Evolutionary conservation across 2,329 filamentous ascomycete genomes (phyloP).

Genomic region (Colletotrichum cereale): DNA sequence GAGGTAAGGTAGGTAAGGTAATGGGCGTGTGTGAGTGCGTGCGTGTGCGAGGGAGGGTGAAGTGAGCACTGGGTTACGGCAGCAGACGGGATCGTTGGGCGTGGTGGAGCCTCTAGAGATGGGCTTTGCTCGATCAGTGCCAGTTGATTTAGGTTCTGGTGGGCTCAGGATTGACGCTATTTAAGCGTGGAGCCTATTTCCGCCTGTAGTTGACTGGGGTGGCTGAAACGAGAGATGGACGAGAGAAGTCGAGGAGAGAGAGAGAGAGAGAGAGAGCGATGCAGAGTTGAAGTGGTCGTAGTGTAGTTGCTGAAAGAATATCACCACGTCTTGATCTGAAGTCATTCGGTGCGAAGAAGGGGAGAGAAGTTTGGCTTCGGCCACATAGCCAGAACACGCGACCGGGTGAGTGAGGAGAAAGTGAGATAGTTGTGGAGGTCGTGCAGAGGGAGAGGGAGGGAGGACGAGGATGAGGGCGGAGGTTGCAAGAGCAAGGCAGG

Average conservation of each 20-base stretch:
- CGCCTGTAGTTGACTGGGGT: conserved; percentile 40
- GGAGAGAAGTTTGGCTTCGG: background rate
- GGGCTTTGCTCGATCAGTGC: conserved; percentile 40
- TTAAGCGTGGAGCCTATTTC: conserved; percentile 42
- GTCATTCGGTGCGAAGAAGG: background rate
- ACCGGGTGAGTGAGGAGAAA: conserved; percentile 4
- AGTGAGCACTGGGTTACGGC: conserved; percentile 25
- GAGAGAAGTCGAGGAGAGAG: conserved; percentile 7
- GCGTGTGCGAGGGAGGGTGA: conserved; percentile 21
- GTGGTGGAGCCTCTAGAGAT: conserved; percentile 38
- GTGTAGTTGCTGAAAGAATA: background rate
- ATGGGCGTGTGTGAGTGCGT: conserved; percentile 24
- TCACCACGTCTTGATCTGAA: background rate
- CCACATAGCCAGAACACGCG: background rate
- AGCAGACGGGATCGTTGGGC: conserved; percentile 40
- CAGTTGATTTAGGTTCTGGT: conserved; percentile 42
- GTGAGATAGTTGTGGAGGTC: background rate
- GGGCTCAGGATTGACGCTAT: conserved; percentile 40
- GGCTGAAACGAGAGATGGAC: conserved; percentile 37
- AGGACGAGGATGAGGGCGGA: conserved; percentile 5
- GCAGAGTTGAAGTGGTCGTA: background rate
- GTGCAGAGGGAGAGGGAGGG: conserved; percentile 4
- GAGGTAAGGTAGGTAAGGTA: conserved; percentile 36
- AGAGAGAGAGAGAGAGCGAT: background rate
- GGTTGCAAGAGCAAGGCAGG: conserved; percentile 9